Evolutionary conservation across 164 flowering plant genomes (phyloP).

Genomic region (Cinnamomum micranthum): DNA sequence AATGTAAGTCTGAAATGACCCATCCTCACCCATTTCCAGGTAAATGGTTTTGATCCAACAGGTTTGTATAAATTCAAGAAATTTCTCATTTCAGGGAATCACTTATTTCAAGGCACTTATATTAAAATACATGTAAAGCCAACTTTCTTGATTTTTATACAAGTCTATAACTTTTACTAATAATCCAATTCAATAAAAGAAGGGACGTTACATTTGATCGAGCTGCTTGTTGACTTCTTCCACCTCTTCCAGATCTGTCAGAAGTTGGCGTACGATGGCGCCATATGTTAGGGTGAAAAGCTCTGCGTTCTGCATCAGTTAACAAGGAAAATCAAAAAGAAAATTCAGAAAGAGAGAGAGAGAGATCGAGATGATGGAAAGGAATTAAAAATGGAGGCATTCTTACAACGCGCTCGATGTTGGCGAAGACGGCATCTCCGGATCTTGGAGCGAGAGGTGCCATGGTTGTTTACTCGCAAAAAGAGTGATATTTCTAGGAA

Average conservation of each 20-base stretch:
- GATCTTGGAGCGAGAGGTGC: slow-evolving; percentile 74
- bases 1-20: too few relatives aligned
- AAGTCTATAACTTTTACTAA: too few relatives aligned
- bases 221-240: slow-evolving; percentile 96
- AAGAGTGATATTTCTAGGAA: too few relatives aligned
- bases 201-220: slow-evolving; percentile 64
- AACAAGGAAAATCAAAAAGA: not conserved
- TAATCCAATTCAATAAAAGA: too few relatives aligned
- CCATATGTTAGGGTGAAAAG: slow-evolving; percentile 92
- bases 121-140: too few relatives aligned
- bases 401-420: slow-evolving; percentile 62
- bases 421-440: slow-evolving; percentile 85
- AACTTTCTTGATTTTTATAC: too few relatives aligned
- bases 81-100: too few relatives aligned
- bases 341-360: not conserved
- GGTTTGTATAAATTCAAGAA: too few relatives aligned
- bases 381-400: not conserved
- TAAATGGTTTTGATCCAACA: too few relatives aligned
- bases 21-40: too few relatives aligned
- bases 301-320: slow-evolving; percentile 66
- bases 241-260: slow-evolving; percentile 91
- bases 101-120: too few relatives aligned
- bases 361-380: not conserved
- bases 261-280: slow-evolving; percentile 82
- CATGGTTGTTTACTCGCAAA: slow-evolving; percentile 23